Percentiles rank a stretch among this genome's conserved stretches.
phyloP scores from a whole-genome alignment of 148 eudicot species.

The Cornus florida region DNA sequence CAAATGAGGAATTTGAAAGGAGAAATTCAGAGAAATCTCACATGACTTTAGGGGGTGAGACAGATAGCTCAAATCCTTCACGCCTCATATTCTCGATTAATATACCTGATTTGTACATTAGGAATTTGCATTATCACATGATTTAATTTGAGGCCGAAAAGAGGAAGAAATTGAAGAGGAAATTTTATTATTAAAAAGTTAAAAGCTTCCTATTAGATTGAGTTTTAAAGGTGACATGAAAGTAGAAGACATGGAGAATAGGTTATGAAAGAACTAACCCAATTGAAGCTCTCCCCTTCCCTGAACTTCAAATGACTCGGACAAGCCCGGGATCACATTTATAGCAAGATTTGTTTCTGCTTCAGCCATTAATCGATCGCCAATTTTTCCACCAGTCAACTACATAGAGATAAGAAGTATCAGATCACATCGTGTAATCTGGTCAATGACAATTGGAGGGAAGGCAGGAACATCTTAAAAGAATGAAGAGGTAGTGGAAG shows the following conservation, averaged over 20 bases:
- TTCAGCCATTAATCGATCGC: constrained; percentile 93
- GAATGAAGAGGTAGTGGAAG: not conserved
- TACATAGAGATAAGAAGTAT: constrained; percentile 28
- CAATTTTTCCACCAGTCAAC: constrained; percentile 99
- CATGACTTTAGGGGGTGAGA: constrained; percentile 99
- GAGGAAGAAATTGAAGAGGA: constrained; percentile 9
- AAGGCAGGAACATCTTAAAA: not conserved
- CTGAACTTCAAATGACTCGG: constrained; percentile 96
- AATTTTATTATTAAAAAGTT: no score
- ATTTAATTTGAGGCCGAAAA: constrained; percentile 5
- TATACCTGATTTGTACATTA: constrained; percentile 55
- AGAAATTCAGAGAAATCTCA: constrained; percentile 30
- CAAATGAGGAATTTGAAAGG: not conserved
- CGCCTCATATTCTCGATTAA: constrained; percentile 99
- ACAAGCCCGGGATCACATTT: constrained; percentile 84
- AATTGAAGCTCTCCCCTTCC: constrained; percentile 99
- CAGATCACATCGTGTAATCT: not conserved
- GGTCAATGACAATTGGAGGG: not conserved
- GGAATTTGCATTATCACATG: constrained; percentile 8
- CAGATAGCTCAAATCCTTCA: constrained; percentile 97
- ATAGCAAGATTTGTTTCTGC: constrained; percentile 98
- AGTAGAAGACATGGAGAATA: not conserved
- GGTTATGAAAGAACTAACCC: constrained; percentile 46
- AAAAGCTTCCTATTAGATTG: not conserved
- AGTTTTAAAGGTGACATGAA: not conserved